Conservation (phyloP, 352 stramenopile genomes). For the Ophiocytium majus region DNA sequence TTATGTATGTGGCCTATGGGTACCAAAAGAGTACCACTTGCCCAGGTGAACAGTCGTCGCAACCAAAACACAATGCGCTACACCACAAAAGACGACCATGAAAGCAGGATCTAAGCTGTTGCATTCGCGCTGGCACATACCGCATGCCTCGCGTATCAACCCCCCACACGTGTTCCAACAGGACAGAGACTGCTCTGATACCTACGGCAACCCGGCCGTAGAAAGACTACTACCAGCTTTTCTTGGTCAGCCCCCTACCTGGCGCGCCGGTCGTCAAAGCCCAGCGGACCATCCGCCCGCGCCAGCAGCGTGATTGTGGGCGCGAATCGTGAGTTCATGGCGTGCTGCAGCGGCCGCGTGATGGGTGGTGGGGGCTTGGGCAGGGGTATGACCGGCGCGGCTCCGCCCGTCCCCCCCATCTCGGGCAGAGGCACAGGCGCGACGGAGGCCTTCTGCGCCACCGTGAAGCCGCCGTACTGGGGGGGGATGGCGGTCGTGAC, state of each 20-base stretch:
- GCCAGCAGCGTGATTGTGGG: conserved; percentile 67
- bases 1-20: too few relatives aligned
- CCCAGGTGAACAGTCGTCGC: too few relatives aligned
- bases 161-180: too few relatives aligned
- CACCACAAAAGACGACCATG: too few relatives aligned
- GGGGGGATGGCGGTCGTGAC: conserved; percentile 74
- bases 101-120: too few relatives aligned
- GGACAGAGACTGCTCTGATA: too few relatives aligned
- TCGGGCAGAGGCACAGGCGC: conserved; percentile 4
- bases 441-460: conserved; percentile 47
- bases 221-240: too few relatives aligned
- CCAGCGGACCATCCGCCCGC: background rate
- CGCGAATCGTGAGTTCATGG: conserved; percentile 74
- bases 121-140: too few relatives aligned
- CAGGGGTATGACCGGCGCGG: background rate
- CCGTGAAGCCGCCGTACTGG: conserved; percentile 76
- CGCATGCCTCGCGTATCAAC: too few relatives aligned
- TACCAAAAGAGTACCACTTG: too few relatives aligned
- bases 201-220: too few relatives aligned
- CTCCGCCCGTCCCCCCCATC: background rate
- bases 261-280: background rate
- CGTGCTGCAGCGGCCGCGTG: conserved; percentile 73
- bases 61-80: too few relatives aligned
- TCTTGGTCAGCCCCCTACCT: background rate
- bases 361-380: conserved; percentile 42